These are phyloP conservation scores for Penicillium steckii DNA, from an alignment of 495 filamentous ascomycete genomes.

Conservation along the genomic window DNA sequence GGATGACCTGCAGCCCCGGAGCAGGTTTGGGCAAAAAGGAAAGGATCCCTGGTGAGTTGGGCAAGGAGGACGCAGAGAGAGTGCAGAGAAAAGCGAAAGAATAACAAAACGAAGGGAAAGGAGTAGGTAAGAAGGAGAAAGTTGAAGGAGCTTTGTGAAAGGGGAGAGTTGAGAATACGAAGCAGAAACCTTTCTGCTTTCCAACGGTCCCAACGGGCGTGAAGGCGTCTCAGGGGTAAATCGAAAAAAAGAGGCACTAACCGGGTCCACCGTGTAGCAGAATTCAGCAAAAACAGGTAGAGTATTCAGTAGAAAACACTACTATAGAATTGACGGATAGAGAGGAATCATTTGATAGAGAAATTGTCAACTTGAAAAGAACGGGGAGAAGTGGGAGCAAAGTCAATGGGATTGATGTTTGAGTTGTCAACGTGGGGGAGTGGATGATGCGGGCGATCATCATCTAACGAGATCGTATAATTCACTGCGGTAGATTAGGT, in stretches of 20 bases:
- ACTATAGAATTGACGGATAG: too few species aligned
- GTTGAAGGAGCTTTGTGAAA: not conserved
- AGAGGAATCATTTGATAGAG: too few species aligned
- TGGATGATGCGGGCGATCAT: conserved; percentile 30
- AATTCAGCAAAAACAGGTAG: not conserved
- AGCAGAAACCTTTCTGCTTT: too few species aligned
- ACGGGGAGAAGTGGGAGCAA: conserved; percentile 1
- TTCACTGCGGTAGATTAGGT: not conserved
- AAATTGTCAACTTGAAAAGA: too few species aligned
- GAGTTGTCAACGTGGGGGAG: too few species aligned
- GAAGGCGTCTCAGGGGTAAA: conserved; percentile 1
- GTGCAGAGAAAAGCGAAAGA: not conserved
- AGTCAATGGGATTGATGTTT: too few species aligned
- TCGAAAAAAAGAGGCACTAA: not conserved
- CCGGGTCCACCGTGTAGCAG: too few species aligned
- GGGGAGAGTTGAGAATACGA: too few species aligned
- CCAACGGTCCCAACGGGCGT: conserved; percentile 7
- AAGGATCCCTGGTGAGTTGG: conserved; percentile 2
- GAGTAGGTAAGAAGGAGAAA: conserved; percentile 1
- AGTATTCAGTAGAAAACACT: not conserved
- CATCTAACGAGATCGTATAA: conserved; percentile 2
- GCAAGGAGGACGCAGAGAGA: conserved; percentile 1
- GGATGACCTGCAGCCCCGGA: conserved; percentile 41
- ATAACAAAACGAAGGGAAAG: conserved; percentile 1
- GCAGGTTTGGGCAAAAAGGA: conserved; percentile 18